These are phyloP conservation scores for Mortierella polycephala DNA, from an alignment of 371 early-diverging fungal genomes.

Conservation along the genomic window DNA sequence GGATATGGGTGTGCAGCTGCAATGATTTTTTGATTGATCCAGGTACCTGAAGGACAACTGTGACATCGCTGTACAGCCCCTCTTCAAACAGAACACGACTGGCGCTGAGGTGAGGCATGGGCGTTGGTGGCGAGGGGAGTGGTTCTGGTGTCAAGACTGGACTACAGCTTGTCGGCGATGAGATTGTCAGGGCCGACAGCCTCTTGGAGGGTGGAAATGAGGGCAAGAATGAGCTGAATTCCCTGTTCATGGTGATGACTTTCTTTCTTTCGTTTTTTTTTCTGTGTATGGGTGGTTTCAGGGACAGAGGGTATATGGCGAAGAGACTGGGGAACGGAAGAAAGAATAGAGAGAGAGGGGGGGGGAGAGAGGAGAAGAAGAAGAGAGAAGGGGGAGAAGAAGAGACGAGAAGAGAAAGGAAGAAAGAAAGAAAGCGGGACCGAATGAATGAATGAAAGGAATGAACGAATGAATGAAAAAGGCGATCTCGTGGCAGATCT, in stretches of 20 bases:
- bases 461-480: slow-evolving; percentile 4
- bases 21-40: slow-evolving; percentile 39
- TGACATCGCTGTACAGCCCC: slow-evolving; percentile 50
- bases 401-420: neutral
- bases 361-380: neutral
- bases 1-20: slow-evolving; percentile 37
- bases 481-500: slow-evolving; percentile 4
- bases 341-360: neutral
- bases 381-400: neutral
- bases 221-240: slow-evolving; percentile 48
- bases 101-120: slow-evolving; percentile 51
- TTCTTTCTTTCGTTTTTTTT: neutral
- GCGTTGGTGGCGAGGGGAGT: neutral
- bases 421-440: neutral
- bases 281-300: neutral
- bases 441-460: neutral
- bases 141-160: slow-evolving; percentile 46
- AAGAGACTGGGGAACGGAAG: neutral
- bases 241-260: slow-evolving; percentile 17
- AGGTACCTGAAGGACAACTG: slow-evolving; percentile 36
- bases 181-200: slow-evolving; percentile 39
- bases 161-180: slow-evolving; percentile 33
- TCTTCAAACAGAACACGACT: slow-evolving; percentile 53
- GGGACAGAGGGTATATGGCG: neutral
- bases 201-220: slow-evolving; percentile 50